These are phyloP conservation scores for Cryptosporidium muris DNA, from an alignment of 169 alveolate genomes.

Conservation along the genomic window DNA sequence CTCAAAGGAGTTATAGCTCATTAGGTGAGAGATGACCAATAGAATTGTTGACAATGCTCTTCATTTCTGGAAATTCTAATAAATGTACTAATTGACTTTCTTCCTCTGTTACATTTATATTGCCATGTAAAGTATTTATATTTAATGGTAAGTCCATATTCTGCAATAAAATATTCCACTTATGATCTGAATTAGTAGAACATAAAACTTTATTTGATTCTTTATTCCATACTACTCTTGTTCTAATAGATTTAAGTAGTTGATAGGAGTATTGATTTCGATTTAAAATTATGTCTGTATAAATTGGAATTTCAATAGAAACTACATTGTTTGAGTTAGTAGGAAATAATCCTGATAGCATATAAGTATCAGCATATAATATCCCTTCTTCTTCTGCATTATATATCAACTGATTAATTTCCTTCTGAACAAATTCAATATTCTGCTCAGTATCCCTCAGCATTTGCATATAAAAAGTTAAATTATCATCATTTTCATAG, in stretches of 20 bases:
- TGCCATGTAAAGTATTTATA: slow-evolving; percentile 34
- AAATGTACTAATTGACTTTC: slow-evolving; percentile 6
- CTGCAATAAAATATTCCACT: slow-evolving; percentile 42
- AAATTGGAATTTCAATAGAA: slow-evolving; percentile 45
- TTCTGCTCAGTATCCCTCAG: slow-evolving; percentile 30
- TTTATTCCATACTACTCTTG: background rate
- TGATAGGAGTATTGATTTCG: slow-evolving; percentile 66
- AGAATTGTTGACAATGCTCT: background rate
- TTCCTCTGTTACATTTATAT: slow-evolving; percentile 51
- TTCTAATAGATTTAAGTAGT: slow-evolving; percentile 44
- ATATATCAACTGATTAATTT: slow-evolving; percentile 19
- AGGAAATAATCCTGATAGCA: slow-evolving; percentile 44
- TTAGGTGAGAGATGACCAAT: background rate
- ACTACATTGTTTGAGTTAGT: slow-evolving; percentile 36
- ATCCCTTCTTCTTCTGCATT: slow-evolving; percentile 34
- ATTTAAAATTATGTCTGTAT: slow-evolving; percentile 37
- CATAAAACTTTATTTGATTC: too few species aligned
- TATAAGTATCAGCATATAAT: slow-evolving; percentile 28
- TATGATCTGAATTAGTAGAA: background rate
- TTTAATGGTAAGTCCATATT: slow-evolving; percentile 23
- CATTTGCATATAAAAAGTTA: slow-evolving; percentile 38
- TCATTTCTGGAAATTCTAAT: background rate
- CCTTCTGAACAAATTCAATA: slow-evolving; percentile 10
- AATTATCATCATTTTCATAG: slow-evolving; percentile 54
- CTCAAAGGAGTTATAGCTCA: too few species aligned